Evolutionary conservation across 768 basidiomycete species (phyloP).

Genomic region (Lactifluus subvellereus): DNA sequence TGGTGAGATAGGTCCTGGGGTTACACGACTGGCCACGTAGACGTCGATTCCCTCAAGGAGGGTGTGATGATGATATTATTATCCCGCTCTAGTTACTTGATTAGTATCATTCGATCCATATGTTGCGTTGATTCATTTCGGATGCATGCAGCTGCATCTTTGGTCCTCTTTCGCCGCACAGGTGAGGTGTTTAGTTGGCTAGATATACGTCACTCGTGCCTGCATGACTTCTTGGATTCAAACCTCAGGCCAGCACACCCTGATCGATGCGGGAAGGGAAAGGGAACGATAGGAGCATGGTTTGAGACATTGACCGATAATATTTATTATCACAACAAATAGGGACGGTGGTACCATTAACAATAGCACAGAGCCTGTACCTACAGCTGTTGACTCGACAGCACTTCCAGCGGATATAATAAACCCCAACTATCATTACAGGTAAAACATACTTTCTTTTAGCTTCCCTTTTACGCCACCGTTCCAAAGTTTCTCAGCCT

Average conservation of each 20-base stretch:
- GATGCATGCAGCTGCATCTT: background rate
- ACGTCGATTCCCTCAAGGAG: background rate
- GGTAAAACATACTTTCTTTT: constrained; percentile 73
- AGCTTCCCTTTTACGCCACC: constrained; percentile 47
- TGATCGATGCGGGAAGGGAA: background rate
- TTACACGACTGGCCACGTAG: background rate
- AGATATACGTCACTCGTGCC: background rate
- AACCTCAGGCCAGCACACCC: background rate
- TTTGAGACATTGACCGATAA: background rate
- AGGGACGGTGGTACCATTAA: background rate
- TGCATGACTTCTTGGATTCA: background rate
- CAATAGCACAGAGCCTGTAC: background rate
- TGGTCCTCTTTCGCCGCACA: background rate
- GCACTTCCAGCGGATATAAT: background rate
- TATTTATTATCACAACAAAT: background rate
- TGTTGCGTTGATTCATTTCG: background rate
- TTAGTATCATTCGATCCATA: background rate
- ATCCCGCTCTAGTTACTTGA: background rate
- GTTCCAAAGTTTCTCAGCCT: constrained; percentile 53
- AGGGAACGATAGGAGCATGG: background rate
- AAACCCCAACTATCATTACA: constrained; percentile 33
- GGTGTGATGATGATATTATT: background rate
- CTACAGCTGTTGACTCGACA: background rate
- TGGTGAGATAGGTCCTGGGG: background rate
- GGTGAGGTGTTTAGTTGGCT: too few relatives aligned